Evolutionary conservation across 257 asterid species (phyloP).

Genomic region (Coffea canephora): DNA sequence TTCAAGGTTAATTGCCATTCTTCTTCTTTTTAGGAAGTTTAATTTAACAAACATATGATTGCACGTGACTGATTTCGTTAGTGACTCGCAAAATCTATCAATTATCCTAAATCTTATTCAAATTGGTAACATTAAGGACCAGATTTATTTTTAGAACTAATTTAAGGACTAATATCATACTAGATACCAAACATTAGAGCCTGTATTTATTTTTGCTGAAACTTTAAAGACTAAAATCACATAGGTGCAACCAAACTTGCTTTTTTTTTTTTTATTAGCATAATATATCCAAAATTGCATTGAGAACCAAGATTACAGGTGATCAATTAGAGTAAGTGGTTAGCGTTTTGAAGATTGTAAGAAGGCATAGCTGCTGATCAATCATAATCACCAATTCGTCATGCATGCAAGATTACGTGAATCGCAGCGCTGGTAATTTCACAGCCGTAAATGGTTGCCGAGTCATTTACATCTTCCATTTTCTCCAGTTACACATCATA

Average conservation of each 20-base stretch:
- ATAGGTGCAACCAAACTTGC: neutral
- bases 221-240: no score
- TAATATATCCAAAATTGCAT: neutral
- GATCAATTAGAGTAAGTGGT: neutral
- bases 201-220: no score
- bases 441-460: neutral
- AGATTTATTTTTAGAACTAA: no score
- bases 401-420: neutral
- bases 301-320: neutral
- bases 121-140: no score
- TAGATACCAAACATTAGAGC: no score
- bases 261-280: neutral
- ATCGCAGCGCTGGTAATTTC: neutral
- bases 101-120: no score
- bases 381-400: neutral
- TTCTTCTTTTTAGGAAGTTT: no score
- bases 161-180: no score
- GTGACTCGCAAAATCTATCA: no score
- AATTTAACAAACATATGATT: no score
- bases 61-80: no score
- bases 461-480: neutral
- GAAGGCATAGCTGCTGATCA: neutral
- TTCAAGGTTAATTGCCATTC: no score
- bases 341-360: neutral
- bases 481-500: neutral